A percentile compares a stretch with the other conserved stretches of the same genome.
These are phyloP conservation scores for Venturia oleaginea DNA, from an alignment of 2,329 filamentous ascomycete species.

Conservation along the genomic window DNA sequence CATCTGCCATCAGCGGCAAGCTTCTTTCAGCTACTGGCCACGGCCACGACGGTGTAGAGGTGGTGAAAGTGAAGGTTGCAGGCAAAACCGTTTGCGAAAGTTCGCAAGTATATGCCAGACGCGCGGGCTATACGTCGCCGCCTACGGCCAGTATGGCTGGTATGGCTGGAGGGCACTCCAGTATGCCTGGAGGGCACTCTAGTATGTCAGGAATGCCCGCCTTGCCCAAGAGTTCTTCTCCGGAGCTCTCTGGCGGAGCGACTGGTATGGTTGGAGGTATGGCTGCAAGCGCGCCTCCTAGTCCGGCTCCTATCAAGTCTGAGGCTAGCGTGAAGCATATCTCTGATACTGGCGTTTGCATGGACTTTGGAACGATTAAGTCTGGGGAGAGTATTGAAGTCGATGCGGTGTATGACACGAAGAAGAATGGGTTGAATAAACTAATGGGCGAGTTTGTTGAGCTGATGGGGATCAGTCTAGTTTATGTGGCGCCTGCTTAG, in stretches of 20 bases:
- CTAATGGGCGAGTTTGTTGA: constrained; percentile 5
- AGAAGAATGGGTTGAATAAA: neutral
- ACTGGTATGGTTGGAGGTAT: too few relatives aligned
- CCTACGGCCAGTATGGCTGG: neutral
- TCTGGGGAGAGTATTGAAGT: neutral
- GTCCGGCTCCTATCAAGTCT: neutral
- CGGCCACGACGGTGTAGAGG: constrained; percentile 4
- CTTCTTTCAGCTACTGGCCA: constrained; percentile 9
- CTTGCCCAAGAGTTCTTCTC: too few relatives aligned
- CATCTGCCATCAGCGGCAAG: neutral
- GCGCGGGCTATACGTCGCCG: neutral
- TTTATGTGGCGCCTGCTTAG: constrained; percentile 2
- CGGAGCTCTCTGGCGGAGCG: too few relatives aligned
- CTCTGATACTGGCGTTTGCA: neutral
- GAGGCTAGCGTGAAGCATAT: constrained; percentile 8
- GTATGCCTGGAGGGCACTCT: neutral
- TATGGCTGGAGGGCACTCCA: neutral
- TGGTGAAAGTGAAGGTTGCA: neutral
- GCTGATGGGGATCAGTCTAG: constrained; percentile 5
- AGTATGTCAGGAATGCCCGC: neutral
- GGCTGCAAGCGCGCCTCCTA: neutral
- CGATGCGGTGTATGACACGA: constrained; percentile 4
- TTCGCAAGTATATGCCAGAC: neutral
- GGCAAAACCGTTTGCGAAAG: constrained; percentile 1
- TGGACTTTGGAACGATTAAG: constrained; percentile 4